phyloP scores from a whole-genome alignment of 371 early-diverging fungal species.

The Mucor irregularis region DNA sequence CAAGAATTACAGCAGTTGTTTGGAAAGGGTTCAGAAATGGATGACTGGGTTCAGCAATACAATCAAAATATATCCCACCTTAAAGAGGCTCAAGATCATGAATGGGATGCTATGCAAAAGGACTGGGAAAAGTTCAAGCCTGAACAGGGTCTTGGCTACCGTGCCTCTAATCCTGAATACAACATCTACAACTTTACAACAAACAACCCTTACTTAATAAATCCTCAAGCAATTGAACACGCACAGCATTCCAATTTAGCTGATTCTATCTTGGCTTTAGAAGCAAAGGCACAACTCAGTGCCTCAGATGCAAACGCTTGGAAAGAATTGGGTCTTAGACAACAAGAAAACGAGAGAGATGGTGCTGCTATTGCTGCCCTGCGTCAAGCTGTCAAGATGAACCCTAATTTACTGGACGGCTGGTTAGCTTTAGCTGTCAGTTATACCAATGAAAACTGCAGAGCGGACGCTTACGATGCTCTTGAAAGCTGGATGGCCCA shows the following conservation, averaged over 20 bases:
- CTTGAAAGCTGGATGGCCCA: constrained; percentile 83
- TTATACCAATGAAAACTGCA: constrained; percentile 86
- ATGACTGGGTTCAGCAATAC: constrained; percentile 75
- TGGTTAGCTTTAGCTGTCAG: constrained; percentile 85
- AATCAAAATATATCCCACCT: constrained; percentile 70
- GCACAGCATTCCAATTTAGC: constrained; percentile 63
- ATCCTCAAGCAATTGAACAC: constrained; percentile 44
- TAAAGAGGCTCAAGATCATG: constrained; percentile 66
- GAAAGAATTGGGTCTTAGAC: constrained; percentile 78
- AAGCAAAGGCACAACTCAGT: constrained; percentile 86
- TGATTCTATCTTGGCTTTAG: constrained; percentile 89
- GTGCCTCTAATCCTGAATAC: constrained; percentile 67
- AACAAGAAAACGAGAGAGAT: constrained; percentile 94
- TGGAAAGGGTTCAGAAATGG: constrained; percentile 44
- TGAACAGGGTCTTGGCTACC: constrained; percentile 53
- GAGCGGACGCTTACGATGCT: constrained; percentile 79
- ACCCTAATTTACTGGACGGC: constrained; percentile 70
- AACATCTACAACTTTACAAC: constrained; percentile 75
- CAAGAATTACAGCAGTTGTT: constrained; percentile 56
- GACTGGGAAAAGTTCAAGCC: constrained; percentile 59
- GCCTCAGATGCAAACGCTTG: constrained; percentile 81
- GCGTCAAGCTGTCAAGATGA: constrained; percentile 65
- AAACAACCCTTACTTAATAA: constrained; percentile 75
- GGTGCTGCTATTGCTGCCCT: constrained; percentile 85
- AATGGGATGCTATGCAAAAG: constrained; percentile 79